A percentile compares a stretch with the other conserved stretches of the same genome.
phyloP scores from a whole-genome alignment of 371 early-diverging fungal species.

The Zychaea mexicana region DNA sequence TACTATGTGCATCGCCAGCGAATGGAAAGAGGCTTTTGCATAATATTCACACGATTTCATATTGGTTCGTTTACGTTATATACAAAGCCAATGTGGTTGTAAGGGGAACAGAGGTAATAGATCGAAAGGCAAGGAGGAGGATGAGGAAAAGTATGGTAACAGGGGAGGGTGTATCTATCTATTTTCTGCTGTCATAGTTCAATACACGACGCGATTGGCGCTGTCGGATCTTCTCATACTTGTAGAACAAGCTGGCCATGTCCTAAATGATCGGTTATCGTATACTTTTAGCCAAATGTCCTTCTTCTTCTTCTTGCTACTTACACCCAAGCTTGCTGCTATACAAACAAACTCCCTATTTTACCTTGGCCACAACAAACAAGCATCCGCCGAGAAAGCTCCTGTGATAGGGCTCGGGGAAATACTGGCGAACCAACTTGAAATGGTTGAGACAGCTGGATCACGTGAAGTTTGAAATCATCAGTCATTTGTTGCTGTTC shows the following conservation, averaged over 20 bases:
- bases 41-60: background rate
- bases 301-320: background rate
- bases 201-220: slow-evolving; percentile 41
- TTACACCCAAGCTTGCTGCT: too few relatives aligned
- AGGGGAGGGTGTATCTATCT: background rate
- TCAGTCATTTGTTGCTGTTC: background rate
- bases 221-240: slow-evolving; percentile 43
- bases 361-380: slow-evolving; percentile 61
- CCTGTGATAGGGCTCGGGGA: slow-evolving; percentile 64
- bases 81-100: background rate
- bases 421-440: slow-evolving; percentile 45
- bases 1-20: too few relatives aligned
- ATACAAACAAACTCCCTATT: too few relatives aligned
- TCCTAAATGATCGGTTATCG: slow-evolving; percentile 20
- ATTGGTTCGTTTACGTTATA: background rate
- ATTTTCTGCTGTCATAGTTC: slow-evolving; percentile 25
- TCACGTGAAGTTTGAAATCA: background rate
- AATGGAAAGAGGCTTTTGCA: too few relatives aligned
- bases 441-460: slow-evolving; percentile 51
- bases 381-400: slow-evolving; percentile 65
- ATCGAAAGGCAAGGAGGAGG: background rate
- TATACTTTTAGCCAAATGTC: background rate
- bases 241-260: slow-evolving; percentile 43
- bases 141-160: background rate
- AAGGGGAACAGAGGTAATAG: background rate